Conservation (phyloP, 371 early-diverging fungal genomes). For the Phascolomyces articulosus region DNA sequence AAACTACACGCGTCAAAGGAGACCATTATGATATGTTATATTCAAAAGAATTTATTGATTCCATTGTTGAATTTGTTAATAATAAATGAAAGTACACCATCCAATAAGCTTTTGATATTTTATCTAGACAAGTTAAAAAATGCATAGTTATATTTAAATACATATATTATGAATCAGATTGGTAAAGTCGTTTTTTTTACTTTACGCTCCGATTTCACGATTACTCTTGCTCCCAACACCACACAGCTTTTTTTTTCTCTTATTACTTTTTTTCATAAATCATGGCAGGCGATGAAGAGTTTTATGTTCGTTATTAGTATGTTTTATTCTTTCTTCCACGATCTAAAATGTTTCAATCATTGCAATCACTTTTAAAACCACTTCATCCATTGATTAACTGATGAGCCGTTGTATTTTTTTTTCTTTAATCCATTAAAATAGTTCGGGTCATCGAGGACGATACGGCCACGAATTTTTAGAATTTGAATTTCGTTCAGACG, state of each 20-base stretch:
- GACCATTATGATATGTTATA: constrained; percentile 66
- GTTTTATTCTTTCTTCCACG: too few species aligned
- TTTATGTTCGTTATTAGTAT: constrained; percentile 89
- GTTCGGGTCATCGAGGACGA: constrained; percentile 91
- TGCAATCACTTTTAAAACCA: too few species aligned
- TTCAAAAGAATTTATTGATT: constrained; percentile 41
- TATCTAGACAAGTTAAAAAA: too few species aligned
- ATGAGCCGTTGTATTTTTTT: neutral
- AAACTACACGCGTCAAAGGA: constrained; percentile 51
- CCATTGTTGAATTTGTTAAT: constrained; percentile 38
- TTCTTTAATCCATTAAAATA: constrained; percentile 20
- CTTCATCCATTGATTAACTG: too few species aligned
- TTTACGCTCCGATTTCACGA: neutral
- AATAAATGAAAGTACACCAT: neutral
- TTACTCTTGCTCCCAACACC: neutral
- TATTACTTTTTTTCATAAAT: neutral
- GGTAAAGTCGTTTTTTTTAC: too few species aligned
- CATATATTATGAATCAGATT: too few species aligned
- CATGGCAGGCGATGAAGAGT: constrained; percentile 64
- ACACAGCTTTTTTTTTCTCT: neutral
- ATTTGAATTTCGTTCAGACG: constrained; percentile 92
- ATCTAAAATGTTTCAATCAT: too few species aligned
- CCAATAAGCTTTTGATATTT: too few species aligned
- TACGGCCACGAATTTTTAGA: constrained; percentile 99
- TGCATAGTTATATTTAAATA: too few species aligned